phyloP scores from a whole-genome alignment of 1,284 basidiomycete species.

The Apiotrichum porosum region DNA sequence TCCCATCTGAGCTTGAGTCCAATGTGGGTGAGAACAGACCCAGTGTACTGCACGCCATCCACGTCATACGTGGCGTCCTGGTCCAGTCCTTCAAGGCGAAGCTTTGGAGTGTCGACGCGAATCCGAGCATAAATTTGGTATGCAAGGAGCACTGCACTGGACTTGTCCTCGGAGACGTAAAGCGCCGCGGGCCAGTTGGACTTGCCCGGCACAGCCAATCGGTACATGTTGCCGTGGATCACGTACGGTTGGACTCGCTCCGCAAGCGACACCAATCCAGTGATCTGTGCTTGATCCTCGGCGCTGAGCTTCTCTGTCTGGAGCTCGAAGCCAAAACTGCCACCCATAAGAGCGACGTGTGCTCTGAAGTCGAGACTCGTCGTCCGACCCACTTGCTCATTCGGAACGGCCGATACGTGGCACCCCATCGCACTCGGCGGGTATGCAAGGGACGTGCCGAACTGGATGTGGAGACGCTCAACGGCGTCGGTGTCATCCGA shows the following conservation, averaged over 20 bases:
- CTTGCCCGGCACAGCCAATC: constrained; percentile 12
- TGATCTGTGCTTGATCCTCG: constrained; percentile 17
- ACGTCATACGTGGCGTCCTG: too few species aligned
- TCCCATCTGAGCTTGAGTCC: constrained; percentile 2
- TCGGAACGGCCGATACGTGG: constrained; percentile 26
- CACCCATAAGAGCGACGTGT: constrained; percentile 35
- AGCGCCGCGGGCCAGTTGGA: constrained; percentile 22
- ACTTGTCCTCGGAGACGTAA: constrained; percentile 11
- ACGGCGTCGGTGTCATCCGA: constrained; percentile 28
- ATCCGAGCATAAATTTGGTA: constrained; percentile 7
- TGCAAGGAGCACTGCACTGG: constrained; percentile 12
- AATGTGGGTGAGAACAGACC: background rate
- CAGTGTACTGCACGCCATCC: constrained; percentile 13
- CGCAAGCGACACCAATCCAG: constrained; percentile 11
- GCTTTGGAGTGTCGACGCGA: background rate
- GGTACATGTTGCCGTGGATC: constrained; percentile 23
- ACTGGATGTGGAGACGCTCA: constrained; percentile 26
- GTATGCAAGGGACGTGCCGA: constrained; percentile 25
- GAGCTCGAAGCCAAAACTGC: too few species aligned
- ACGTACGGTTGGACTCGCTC: constrained; percentile 22
- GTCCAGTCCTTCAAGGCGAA: constrained; percentile 20
- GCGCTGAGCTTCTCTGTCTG: constrained; percentile 11
- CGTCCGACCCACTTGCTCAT: constrained; percentile 21
- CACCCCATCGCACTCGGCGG: constrained; percentile 23
- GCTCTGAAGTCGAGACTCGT: constrained; percentile 27